Conservation (phyloP, 2,329 filamentous ascomycete species). For the Zasmidium angulare region DNA sequence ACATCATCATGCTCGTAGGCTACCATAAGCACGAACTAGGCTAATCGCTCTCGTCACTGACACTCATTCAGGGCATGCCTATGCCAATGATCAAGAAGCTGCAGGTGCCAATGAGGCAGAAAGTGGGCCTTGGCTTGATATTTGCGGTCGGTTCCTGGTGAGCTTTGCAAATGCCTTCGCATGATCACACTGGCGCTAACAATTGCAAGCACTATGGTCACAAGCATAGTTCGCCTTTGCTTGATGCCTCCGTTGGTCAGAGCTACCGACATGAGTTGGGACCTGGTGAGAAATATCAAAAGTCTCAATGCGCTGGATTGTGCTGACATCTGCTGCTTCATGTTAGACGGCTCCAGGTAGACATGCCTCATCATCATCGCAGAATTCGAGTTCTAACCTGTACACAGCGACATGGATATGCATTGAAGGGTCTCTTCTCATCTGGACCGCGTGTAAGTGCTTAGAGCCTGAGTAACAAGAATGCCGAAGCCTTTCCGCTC, state of each 20-base stretch:
- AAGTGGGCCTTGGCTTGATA: constrained; percentile 14
- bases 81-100: constrained; percentile 6
- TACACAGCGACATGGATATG: constrained; percentile 17
- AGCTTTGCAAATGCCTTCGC: background rate
- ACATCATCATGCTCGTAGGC: constrained; percentile 14
- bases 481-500: too few species aligned
- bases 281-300: background rate
- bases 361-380: too few species aligned
- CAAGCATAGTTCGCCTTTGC: constrained; percentile 14
- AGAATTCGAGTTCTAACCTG: background rate
- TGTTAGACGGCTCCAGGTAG: too few species aligned
- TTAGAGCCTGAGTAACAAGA: background rate
- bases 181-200: background rate
- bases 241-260: constrained; percentile 15
- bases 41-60: background rate
- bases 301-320: too few species aligned
- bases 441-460: constrained; percentile 13
- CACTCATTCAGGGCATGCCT: background rate
- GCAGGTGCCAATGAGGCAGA: constrained; percentile 7
- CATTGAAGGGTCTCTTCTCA: constrained; percentile 18
- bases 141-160: constrained; percentile 16
- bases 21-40: too few species aligned
- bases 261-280: constrained; percentile 9
- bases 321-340: too few species aligned
- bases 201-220: constrained; percentile 11